phyloP scores from a whole-genome alignment of 2,329 filamentous ascomycete genomes.

The Fusarium scirpi region DNA sequence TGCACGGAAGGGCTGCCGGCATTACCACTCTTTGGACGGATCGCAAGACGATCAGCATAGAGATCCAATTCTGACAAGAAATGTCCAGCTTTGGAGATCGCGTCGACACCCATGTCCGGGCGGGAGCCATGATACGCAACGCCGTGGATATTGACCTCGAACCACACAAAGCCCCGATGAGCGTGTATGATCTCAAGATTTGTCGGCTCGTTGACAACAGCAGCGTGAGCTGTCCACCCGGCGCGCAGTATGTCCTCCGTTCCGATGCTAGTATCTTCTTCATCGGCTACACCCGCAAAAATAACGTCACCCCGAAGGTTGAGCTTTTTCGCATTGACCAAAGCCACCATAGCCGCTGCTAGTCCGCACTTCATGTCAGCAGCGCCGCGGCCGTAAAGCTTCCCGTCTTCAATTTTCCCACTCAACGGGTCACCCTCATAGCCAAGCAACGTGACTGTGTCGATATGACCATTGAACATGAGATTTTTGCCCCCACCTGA shows the following conservation, averaged over 20 bases:
- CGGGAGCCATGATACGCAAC: slow-evolving; percentile 58
- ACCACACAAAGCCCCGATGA: slow-evolving; percentile 65
- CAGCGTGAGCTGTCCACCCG: slow-evolving; percentile 66
- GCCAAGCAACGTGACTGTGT: slow-evolving; percentile 62
- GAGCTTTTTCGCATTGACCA: slow-evolving; percentile 55
- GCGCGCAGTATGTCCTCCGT: slow-evolving; percentile 63
- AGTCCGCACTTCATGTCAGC: slow-evolving; percentile 66
- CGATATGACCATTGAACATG: slow-evolving; percentile 66
- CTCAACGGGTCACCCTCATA: slow-evolving; percentile 61
- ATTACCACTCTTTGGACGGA: slow-evolving; percentile 46
- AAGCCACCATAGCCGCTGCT: slow-evolving; percentile 58
- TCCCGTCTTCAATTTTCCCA: slow-evolving; percentile 55
- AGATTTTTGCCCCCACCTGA: slow-evolving; percentile 60
- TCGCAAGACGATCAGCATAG: slow-evolving; percentile 53
- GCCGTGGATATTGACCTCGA: slow-evolving; percentile 58
- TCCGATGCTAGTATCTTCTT: slow-evolving; percentile 63
- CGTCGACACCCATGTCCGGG: slow-evolving; percentile 60
- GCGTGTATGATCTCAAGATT: slow-evolving; percentile 56
- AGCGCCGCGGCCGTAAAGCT: slow-evolving; percentile 60
- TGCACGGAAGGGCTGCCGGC: slow-evolving; percentile 59
- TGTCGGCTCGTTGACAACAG: slow-evolving; percentile 63
- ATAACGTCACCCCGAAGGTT: slow-evolving; percentile 62
- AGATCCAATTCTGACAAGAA: slow-evolving; percentile 60
- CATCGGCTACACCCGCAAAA: slow-evolving; percentile 65
- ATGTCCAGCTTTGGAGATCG: slow-evolving; percentile 61